Conservation (phyloP, 2,329 filamentous ascomycete species). For the Monosporascus sp. region DNA sequence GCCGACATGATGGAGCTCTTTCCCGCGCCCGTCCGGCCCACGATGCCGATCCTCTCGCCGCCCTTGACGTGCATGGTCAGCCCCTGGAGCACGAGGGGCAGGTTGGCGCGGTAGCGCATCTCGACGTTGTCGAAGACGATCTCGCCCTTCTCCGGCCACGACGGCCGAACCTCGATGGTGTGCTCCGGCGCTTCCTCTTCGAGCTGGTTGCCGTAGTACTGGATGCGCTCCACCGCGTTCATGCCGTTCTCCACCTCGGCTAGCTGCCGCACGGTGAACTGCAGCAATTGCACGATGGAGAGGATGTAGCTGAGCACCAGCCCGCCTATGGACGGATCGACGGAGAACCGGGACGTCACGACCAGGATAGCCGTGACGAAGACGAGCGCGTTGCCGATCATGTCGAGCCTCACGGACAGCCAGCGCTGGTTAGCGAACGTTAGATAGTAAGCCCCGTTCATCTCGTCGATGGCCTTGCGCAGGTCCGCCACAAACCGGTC, state of each 20-base stretch:
- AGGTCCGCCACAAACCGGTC: constrained; percentile 68
- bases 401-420: constrained; percentile 79
- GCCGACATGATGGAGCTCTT: constrained; percentile 82
- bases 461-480: constrained; percentile 72
- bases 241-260: constrained; percentile 97
- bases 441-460: constrained; percentile 91
- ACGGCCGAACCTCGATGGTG: constrained; percentile 62
- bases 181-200: constrained; percentile 87
- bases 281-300: constrained; percentile 89
- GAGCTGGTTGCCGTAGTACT: constrained; percentile 81
- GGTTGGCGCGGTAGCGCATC: constrained; percentile 69
- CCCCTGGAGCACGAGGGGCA: constrained; percentile 68
- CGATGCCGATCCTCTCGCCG: constrained; percentile 75
- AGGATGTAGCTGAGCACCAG: constrained; percentile 91
- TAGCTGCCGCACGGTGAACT: constrained; percentile 89
- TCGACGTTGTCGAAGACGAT: constrained; percentile 70
- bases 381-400: constrained; percentile 77
- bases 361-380: constrained; percentile 87
- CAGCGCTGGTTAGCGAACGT: constrained; percentile 95
- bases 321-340: constrained; percentile 78
- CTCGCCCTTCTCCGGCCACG: constrained; percentile 84
- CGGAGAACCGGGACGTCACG: constrained; percentile 82
- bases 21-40: constrained; percentile 76
- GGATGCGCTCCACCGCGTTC: constrained; percentile 89
- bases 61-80: constrained; percentile 67